Base-by-base conservation (phyloP, 225 moss, liverwort and hornwort genomes). In the Neckera pumila region DNA sequence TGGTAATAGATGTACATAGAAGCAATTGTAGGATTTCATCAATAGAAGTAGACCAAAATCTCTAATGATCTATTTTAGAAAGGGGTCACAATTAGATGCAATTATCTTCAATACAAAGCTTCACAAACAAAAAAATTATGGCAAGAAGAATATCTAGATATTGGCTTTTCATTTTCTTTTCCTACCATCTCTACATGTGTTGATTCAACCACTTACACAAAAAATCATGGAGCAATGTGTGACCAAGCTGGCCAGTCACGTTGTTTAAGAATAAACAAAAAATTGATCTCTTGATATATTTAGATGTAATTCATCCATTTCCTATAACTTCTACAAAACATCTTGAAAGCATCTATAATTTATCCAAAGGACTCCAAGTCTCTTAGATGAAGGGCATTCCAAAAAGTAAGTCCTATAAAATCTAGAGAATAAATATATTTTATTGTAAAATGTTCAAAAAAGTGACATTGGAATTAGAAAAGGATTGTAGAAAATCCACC, bases 361-460 rank as follows among this genome's bases (percentile, higher is more conserved):
- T 22, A 51, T 0, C 2, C 0, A 19, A 0, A 33, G 0, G 1
- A 76, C 0, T 0, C 2, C 0, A 51, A 0, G 20, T 13, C 21
- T 76, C 8, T 34, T 51, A 21, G 8, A n/a, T n/a, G n/a, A n/a
- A n/a, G n/a, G n/a, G n/a, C n/a, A n/a, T n/a, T n/a, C n/a, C n/a
- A n/a, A n/a, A n/a, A n/a, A n/a, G n/a, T n/a, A n/a, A n/a, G n/a
- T n/a, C n/a, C n/a, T n/a, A n/a, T n/a, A n/a, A n/a, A n/a, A n/a
- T n/a, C n/a, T n/a, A n/a, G n/a, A n/a, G n/a, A n/a, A n/a, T n/a
- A n/a, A n/a, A n/a, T n/a, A n/a, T n/a, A n/a, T n/a, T n/a, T n/a
- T n/a, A n/a, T n/a, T n/a, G n/a, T n/a, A n/a, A n/a, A n/a, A n/a
- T n/a, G n/a, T n/a, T n/a, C n/a, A n/a, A n/a, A n/a, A n/a, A n/a